Evolutionary conservation across 2,329 filamentous ascomycete species (phyloP).

Genomic region (Penicillium polonicum): DNA sequence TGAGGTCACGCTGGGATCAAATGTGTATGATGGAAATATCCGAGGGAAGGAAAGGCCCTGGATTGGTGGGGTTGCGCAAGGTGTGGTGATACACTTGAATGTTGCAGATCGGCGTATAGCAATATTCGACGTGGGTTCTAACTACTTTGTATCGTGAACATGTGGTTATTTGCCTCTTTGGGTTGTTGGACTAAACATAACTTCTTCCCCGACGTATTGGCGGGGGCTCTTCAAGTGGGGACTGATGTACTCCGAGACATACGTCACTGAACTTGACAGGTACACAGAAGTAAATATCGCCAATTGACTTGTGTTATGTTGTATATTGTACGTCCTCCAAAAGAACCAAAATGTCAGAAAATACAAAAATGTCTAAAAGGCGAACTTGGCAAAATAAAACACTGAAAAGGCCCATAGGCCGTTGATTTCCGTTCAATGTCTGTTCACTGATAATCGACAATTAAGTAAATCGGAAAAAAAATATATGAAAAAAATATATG

Average conservation of each 20-base stretch:
- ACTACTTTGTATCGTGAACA: neutral
- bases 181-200: constrained; percentile 1
- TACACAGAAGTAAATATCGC: neutral
- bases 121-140: neutral
- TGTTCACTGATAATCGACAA: neutral
- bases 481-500: neutral
- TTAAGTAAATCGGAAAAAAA: neutral
- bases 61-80: neutral
- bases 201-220: constrained; percentile 15
- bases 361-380: neutral
- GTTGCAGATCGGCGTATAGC: neutral
- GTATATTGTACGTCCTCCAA: neutral
- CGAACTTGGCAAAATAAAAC: neutral
- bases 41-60: neutral
- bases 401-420: neutral
- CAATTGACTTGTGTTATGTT: neutral
- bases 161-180: neutral
- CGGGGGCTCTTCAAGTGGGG: constrained; percentile 27
- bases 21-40: neutral
- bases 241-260: constrained; percentile 27
- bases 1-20: neutral
- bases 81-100: neutral
- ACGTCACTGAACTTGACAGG: constrained; percentile 19
- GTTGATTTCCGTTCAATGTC: neutral
- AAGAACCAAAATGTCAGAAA: neutral